Evolutionary conservation across 2,329 filamentous ascomycete genomes (phyloP).

Genomic region (Venturia effusa): DNA sequence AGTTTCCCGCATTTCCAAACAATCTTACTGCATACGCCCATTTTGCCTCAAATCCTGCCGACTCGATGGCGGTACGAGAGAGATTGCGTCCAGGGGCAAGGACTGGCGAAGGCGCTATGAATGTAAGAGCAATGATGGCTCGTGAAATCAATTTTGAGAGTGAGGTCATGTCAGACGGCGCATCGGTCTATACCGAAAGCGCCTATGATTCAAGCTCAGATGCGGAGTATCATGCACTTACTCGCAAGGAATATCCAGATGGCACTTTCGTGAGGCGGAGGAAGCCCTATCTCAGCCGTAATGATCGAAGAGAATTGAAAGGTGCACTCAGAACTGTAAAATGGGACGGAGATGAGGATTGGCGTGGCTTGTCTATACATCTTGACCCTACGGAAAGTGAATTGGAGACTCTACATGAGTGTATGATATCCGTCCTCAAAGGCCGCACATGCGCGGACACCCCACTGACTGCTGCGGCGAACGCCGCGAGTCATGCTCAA

Average conservation of each 20-base stretch:
- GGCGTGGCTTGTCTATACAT: neutral
- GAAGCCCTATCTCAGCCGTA: slow-evolving; percentile 7
- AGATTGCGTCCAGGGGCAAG: neutral
- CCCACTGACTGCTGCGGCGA: neutral
- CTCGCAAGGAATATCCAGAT: neutral
- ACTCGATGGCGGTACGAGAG: neutral
- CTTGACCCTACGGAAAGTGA: neutral
- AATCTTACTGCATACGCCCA: neutral
- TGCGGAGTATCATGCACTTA: neutral
- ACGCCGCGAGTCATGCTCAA: neutral
- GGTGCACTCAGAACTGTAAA: neutral
- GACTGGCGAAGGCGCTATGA: neutral
- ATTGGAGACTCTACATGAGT: neutral
- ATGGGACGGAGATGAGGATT: neutral
- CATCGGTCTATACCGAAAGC: neutral
- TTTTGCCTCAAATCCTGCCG: neutral
- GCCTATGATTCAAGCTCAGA: neutral
- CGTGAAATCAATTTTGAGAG: neutral
- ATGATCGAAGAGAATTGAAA: neutral
- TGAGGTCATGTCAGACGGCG: neutral
- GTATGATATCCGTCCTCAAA: neutral
- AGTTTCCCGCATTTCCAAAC: neutral
- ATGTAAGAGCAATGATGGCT: neutral
- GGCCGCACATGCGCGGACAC: neutral
- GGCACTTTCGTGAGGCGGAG: neutral